phyloP scores from a whole-genome alignment of 805 yeast genomes.

The Yamadazyma philogaea region DNA sequence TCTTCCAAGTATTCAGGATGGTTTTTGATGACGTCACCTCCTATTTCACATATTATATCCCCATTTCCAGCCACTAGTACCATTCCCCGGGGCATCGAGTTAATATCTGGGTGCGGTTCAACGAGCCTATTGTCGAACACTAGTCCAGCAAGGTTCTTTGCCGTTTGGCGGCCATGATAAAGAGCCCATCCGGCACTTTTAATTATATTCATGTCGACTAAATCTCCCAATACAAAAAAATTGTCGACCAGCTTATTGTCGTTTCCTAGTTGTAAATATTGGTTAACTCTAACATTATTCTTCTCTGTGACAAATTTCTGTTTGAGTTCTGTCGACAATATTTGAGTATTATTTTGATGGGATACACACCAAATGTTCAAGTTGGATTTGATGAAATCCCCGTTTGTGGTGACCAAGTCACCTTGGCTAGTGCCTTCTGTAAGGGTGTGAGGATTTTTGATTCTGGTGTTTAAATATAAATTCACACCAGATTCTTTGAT shows the following conservation, averaged over 20 bases:
- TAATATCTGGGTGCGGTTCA: constrained; percentile 33
- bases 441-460: constrained; percentile 14
- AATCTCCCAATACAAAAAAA: constrained; percentile 38
- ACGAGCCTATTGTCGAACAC: constrained; percentile 28
- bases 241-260: constrained; percentile 18
- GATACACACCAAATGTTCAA: constrained; percentile 38
- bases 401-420: constrained; percentile 26
- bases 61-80: constrained; percentile 39
- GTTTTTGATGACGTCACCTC: constrained; percentile 33
- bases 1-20: constrained; percentile 32
- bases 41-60: constrained; percentile 35
- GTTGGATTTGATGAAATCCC: constrained; percentile 25
- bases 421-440: constrained; percentile 22
- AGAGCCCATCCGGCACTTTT: constrained; percentile 47
- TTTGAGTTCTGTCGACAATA: constrained; percentile 21
- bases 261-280: constrained; percentile 31
- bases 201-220: constrained; percentile 38
- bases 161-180: constrained; percentile 39
- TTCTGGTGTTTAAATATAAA: constrained; percentile 28
- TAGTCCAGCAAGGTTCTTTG: constrained; percentile 32
- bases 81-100: constrained; percentile 39
- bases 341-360: constrained; percentile 30
- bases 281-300: constrained; percentile 34
- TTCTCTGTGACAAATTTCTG: constrained; percentile 23
- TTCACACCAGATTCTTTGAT: constrained; percentile 28